Evolutionary conservation across 495 filamentous ascomycete species (phyloP), one percentile per base, ranked within the genome.

Genomic region (Neurospora sp.): DNA sequence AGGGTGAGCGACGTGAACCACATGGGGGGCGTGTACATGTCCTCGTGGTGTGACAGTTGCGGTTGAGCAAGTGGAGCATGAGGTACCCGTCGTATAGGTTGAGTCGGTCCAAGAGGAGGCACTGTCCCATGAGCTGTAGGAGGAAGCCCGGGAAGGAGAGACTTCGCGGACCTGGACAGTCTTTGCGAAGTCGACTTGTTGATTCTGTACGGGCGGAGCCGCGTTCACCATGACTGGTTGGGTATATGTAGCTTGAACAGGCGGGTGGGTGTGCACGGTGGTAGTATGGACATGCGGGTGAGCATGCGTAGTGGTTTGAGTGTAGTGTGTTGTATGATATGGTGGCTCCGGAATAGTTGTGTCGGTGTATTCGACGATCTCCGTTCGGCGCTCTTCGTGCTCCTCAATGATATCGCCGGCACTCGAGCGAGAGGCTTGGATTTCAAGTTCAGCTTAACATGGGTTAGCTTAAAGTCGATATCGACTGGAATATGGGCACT

Each of bases 171-270:
- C 69, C 31, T 79, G 75, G 22, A 76, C 78, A 0, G 81, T 83
- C 40, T 82, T 83, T 59, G 85, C 78, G 5, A 87, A 70, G 31
- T 87, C 82, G 18, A 81, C 76, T 1, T 78, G 77, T 5, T 75
- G 74, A 14, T 76, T 74, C 16, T 81, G 76, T 16, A 85, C 80
- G 2, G 85, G 84, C 7, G 74, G 80, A 69, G 81, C 76, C 46
- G 85, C 81, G 6, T 84, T 79, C 68, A 85, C 79, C 46, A 85
- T 78, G 4, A 85, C 71, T 8, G 81, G 72, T 14, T 78, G 78
- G 0, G 72, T 74, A 53, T 78, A 75, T 8, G 76, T 68, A 7
- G 66, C 69, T 38, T 74, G 73, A 16, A 75, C 53, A 18, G 80
- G 73, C 4, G 79, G 71, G 20, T 81, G 76, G 20, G 79, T 80